Conservation (phyloP, 257 asterid genomes). For the Salvia splendens region DNA sequence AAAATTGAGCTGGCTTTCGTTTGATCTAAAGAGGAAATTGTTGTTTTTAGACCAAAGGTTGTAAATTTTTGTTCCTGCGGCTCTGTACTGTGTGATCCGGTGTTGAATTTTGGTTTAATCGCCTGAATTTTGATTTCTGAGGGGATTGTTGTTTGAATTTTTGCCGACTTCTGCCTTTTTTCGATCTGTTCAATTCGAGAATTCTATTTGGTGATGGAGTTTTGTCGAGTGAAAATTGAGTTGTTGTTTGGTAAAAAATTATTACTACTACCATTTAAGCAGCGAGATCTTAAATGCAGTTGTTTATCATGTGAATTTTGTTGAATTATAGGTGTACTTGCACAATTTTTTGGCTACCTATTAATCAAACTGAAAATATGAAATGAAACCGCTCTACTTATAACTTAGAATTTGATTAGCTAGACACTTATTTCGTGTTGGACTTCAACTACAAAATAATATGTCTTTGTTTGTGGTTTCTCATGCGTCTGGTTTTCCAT, state of each 20-base stretch:
- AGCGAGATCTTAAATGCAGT: slow-evolving; percentile 48
- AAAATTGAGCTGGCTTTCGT: slow-evolving; percentile 29
- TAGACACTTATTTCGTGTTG: too few species aligned
- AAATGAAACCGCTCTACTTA: slow-evolving; percentile 26
- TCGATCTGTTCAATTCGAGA: slow-evolving; percentile 37
- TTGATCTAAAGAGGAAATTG: slow-evolving; percentile 39
- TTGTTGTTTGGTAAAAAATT: slow-evolving; percentile 24
- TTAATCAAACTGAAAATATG: slow-evolving; percentile 36
- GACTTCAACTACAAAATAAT: too few species aligned
- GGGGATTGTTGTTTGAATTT: slow-evolving; percentile 24
- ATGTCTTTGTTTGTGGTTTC: slow-evolving; percentile 9
- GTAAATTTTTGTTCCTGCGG: slow-evolving; percentile 26
- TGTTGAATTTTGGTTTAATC: slow-evolving; percentile 36
- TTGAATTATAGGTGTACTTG: slow-evolving; percentile 27
- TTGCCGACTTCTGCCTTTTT: slow-evolving; percentile 32
- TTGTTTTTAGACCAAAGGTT: slow-evolving; percentile 32
- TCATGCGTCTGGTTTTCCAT: slow-evolving; percentile 13
- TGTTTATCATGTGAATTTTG: slow-evolving; percentile 39
- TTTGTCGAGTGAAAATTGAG: background rate
- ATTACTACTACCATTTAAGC: slow-evolving; percentile 30
- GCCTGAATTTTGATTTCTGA: slow-evolving; percentile 32
- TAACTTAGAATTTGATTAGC: slow-evolving; percentile 30
- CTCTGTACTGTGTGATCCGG: slow-evolving; percentile 40
- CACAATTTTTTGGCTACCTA: slow-evolving; percentile 38
- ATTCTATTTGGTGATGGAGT: too few species aligned